Conservation (phyloP, 2,329 filamentous ascomycete genomes). For the Xylaria sp. region DNA sequence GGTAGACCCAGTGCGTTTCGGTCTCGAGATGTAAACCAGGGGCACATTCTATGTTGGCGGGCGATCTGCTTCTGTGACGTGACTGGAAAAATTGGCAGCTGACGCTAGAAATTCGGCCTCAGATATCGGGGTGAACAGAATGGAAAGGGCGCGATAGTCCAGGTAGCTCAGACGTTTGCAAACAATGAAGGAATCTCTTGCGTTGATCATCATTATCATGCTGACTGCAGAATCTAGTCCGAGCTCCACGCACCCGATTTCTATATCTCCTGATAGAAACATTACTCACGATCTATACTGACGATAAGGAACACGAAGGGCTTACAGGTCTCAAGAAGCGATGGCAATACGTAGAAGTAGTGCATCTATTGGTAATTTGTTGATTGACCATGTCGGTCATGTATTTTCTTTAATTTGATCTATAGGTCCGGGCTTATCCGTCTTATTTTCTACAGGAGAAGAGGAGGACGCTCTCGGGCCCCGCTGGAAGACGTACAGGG, state of each 20-base stretch:
- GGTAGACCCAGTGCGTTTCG: background rate
- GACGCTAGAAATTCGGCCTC: background rate
- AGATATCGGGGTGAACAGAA: background rate
- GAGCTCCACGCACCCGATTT: too few relatives aligned
- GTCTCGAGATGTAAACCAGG: background rate
- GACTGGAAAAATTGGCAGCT: background rate
- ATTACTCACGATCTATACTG: background rate
- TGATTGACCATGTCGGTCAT: background rate
- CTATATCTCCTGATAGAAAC: too few relatives aligned
- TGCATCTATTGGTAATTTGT: background rate
- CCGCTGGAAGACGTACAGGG: conserved; percentile 73
- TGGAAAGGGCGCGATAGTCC: background rate
- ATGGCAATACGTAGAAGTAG: background rate
- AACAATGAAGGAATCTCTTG: conserved; percentile 10
- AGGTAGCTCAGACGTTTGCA: conserved; percentile 3
- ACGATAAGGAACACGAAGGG: background rate
- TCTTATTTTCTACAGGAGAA: conserved; percentile 1
- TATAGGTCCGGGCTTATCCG: background rate
- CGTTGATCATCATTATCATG: background rate
- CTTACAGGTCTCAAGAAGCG: conserved; percentile 2
- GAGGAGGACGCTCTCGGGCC: conserved; percentile 53
- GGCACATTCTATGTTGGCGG: background rate
- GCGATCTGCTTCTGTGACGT: conserved; percentile 5
- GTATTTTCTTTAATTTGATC: conserved; percentile 18
- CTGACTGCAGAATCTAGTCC: background rate